phyloP scores from a whole-genome alignment of 140 eudicot genomes.

The Flaveria floridana region DNA sequence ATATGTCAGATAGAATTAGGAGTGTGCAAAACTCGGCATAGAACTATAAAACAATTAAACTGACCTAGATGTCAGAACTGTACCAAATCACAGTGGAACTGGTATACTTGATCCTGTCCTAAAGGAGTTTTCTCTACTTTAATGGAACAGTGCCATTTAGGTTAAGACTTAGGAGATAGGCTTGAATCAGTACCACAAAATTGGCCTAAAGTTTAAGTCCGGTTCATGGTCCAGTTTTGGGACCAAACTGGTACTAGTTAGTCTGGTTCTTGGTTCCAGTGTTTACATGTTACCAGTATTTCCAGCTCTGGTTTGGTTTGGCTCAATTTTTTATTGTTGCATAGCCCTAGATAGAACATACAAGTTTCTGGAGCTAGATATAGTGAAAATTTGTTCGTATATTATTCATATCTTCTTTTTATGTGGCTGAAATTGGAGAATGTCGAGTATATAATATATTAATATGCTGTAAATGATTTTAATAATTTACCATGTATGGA shows the following conservation, averaged over 20 bases:
- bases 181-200: neutral
- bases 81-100: neutral
- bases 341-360: neutral
- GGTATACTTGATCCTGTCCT: neutral
- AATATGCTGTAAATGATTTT: constrained; percentile 6
- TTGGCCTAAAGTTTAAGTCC: neutral
- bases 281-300: neutral
- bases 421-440: constrained; percentile 11
- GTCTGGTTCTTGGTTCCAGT: neutral
- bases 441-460: neutral
- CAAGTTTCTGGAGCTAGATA: constrained; percentile 9
- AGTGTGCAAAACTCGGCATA: neutral
- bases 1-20: neutral
- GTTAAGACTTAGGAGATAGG: neutral
- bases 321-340: neutral
- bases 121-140: neutral
- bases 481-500: neutral
- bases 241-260: neutral
- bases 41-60: neutral
- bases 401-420: neutral
- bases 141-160: neutral
- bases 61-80: neutral
- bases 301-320: neutral
- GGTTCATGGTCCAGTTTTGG: neutral
- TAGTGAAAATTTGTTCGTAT: neutral